A percentile compares a stretch with the other conserved stretches of the same genome.
phyloP scores from a whole-genome alignment of 768 basidiomycete genomes.

The Mrakia blollopis region DNA sequence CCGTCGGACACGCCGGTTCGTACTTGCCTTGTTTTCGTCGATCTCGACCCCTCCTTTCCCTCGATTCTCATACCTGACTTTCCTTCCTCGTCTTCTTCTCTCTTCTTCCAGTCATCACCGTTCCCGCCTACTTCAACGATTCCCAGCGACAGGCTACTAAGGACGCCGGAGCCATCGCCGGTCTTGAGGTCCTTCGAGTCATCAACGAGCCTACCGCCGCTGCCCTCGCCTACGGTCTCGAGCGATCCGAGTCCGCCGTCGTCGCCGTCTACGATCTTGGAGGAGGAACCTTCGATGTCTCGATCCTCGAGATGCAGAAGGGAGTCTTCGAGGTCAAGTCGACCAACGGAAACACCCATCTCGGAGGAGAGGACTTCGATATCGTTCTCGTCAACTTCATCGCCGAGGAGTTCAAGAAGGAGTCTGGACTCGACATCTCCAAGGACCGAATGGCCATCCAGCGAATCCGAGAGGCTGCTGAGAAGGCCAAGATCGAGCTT shows the following conservation, averaged over 20 bases:
- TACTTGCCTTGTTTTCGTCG: background rate
- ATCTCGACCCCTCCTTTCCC: background rate
- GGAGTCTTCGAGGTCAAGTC: constrained; percentile 99
- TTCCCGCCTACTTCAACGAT: constrained; percentile 99
- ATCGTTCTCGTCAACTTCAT: constrained; percentile 80
- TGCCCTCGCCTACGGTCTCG: constrained; percentile 94
- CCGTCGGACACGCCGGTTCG: constrained; percentile 70
- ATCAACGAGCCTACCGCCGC: constrained; percentile 99
- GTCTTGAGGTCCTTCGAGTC: constrained; percentile 93
- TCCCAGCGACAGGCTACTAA: constrained; percentile 99
- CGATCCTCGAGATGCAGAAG: constrained; percentile 98
- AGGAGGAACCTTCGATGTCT: constrained; percentile 99
- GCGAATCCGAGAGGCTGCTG: constrained; percentile 96
- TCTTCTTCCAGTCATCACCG: constrained; percentile 67
- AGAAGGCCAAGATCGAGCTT: constrained; percentile 98
- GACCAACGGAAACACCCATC: constrained; percentile 97
- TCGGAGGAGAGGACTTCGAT: constrained; percentile 97
- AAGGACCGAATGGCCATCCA: constrained; percentile 95
- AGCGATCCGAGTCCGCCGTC: constrained; percentile 73
- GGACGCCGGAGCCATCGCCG: constrained; percentile 94
- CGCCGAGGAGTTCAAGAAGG: constrained; percentile 89
- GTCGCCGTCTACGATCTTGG: constrained; percentile 98
- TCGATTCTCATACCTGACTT: background rate
- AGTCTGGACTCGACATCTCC: constrained; percentile 70
- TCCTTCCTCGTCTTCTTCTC: background rate